Evolutionary conservation across 176 grass and related monocot species (phyloP), one percentile per base, ranked within the genome.

Genomic region (Oryza australiensis): DNA sequence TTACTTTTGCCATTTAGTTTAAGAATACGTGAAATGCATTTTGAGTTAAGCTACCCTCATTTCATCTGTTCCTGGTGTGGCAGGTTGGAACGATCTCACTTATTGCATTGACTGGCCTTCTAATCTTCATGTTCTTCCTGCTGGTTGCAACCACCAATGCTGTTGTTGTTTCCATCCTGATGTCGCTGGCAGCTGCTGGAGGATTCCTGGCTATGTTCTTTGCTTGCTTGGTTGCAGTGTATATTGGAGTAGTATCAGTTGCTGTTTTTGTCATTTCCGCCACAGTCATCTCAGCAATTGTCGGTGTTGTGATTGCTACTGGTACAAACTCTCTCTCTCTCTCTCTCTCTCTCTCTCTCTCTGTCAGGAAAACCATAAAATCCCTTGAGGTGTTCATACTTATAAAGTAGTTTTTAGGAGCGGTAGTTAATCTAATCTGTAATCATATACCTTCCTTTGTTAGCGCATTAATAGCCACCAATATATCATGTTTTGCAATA

Each of bases 191-290:
- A 5, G 92, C 87, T 68, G 92, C 88, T 5, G 90, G 96, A 83
- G 92, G 96, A 5, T 98, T 95, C 82, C 70, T 98, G 79, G 89
- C 96, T 32, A 53, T 95, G 64, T 98, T 95, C 87, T 98, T 98
- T 82, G 79, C 90, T 60, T 95, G 79, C 79, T 83, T 95, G 33
- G 82, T 90, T 22, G 87, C 87, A 34, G 86, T 98, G 7, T 98
- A 98, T 82, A 78, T 98, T 1, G 90, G 93, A 59, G 86, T 84
- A 75, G 80, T 95, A 68, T 86, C 87, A 20, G 37, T 93, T 89
- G 92, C 96, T 37, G 32, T 88, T 48, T 93, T 98, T 37, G 59
- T 79, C 40, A 93, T 98, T 40, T 90, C 93, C 0, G 66, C 87
- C 0, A 87, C 84, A 5, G 92, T 90, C 24, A 76, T 98, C 57